Evolutionary conservation across 1,284 basidiomycete species (phyloP).

Genomic region (Tetrapyrgos nigripes): DNA sequence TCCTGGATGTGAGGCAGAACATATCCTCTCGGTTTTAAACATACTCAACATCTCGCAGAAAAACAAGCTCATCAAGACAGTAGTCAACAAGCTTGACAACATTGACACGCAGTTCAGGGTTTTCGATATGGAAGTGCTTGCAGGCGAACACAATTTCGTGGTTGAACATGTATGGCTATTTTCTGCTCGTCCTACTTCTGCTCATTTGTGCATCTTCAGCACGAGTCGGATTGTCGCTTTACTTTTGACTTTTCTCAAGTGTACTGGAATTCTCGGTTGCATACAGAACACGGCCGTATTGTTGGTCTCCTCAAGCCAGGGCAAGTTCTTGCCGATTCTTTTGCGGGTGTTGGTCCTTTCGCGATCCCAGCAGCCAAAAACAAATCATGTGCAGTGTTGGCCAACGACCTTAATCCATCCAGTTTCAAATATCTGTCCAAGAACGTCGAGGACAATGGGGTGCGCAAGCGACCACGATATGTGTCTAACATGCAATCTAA

Average conservation of each 20-base stretch:
- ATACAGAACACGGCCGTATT: constrained; percentile 90
- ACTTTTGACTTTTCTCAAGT: constrained; percentile 95
- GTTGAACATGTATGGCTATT: constrained; percentile 82
- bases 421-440: constrained; percentile 80
- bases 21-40: background rate
- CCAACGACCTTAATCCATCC: constrained; percentile 95
- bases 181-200: constrained; percentile 7
- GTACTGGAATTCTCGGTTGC: constrained; percentile 97
- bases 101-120: constrained; percentile 92
- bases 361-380: constrained; percentile 88
- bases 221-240: constrained; percentile 86
- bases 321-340: constrained; percentile 90
- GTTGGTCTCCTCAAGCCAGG: constrained; percentile 72
- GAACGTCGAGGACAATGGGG: constrained; percentile 81
- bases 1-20: constrained; percentile 77
- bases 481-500: constrained; percentile 12
- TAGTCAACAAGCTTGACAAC: constrained; percentile 94
- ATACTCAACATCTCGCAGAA: constrained; percentile 61
- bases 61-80: constrained; percentile 82
- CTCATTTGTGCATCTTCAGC: constrained; percentile 47
- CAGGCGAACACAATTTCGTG: constrained; percentile 86
- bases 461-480: constrained; percentile 36
- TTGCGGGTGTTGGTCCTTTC: constrained; percentile 98
- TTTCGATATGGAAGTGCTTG: constrained; percentile 97
- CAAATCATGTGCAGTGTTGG: constrained; percentile 87